Conservation (phyloP, 108 stramenopile species). For the Cyclotella choctawhatcheeana region DNA sequence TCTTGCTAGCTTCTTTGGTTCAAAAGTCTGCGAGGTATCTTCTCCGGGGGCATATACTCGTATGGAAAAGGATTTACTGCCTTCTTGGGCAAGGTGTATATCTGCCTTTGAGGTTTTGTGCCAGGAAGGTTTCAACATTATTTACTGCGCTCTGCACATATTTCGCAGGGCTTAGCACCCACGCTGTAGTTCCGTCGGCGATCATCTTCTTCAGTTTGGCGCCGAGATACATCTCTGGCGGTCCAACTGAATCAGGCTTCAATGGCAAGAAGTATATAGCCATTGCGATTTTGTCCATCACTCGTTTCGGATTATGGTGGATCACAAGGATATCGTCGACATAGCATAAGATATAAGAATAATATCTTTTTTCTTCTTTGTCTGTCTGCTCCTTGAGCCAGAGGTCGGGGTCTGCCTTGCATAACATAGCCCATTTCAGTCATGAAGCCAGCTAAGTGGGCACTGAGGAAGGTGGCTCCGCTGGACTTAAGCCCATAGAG, state of each 20-base stretch:
- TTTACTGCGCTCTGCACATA: conserved; percentile 27
- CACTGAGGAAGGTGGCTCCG: conserved; percentile 24
- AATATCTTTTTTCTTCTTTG: conserved; percentile 22
- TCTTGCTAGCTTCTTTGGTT: neutral
- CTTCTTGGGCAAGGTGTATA: neutral
- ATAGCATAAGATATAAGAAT: conserved; percentile 42
- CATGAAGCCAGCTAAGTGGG: conserved; percentile 14
- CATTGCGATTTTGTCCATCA: neutral
- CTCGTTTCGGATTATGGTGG: conserved; percentile 26
- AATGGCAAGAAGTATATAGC: conserved; percentile 8
- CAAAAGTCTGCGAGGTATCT: neutral
- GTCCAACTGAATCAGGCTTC: conserved; percentile 22
- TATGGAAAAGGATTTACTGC: conserved; percentile 33
- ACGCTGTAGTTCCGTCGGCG: conserved; percentile 26
- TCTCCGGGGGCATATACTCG: conserved; percentile 7
- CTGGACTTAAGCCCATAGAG: conserved; percentile 31
- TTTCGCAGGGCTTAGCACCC: conserved; percentile 24
- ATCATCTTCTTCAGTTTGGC: conserved; percentile 16
- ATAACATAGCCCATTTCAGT: conserved; percentile 23
- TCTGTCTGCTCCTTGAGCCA: conserved; percentile 25
- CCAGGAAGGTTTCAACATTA: conserved; percentile 13
- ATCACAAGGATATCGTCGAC: conserved; percentile 11
- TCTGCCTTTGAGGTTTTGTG: neutral
- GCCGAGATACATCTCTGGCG: conserved; percentile 47
- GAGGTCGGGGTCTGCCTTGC: conserved; percentile 49